These are phyloP conservation scores for Debaryomyces castellii DNA, from an alignment of 805 yeast genomes.

Conservation along the genomic window DNA sequence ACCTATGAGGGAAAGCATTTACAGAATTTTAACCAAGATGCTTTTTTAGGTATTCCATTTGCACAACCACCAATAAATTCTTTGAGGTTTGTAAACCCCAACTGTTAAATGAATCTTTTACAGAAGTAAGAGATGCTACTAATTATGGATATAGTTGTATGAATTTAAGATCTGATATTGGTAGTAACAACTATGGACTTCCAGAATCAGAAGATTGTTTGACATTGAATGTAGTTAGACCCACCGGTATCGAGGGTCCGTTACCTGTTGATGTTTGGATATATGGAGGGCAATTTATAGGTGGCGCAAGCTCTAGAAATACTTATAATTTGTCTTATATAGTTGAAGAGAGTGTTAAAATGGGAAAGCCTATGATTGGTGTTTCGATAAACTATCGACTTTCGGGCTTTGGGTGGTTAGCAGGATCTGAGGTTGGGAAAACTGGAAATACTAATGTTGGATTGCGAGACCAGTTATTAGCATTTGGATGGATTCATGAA, in stretches of 20 bases:
- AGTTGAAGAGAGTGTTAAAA: slow-evolving; percentile 6
- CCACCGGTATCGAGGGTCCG: slow-evolving; percentile 7
- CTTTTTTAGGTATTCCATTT: slow-evolving; percentile 21
- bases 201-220: slow-evolving; percentile 27
- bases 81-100: slow-evolving; percentile 21
- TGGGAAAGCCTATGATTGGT: slow-evolving; percentile 23
- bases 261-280: slow-evolving; percentile 32
- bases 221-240: slow-evolving; percentile 21
- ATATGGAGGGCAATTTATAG: slow-evolving; percentile 33
- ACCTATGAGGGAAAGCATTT: background rate
- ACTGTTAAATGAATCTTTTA: slow-evolving; percentile 11
- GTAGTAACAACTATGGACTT: slow-evolving; percentile 7
- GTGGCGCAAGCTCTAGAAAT: slow-evolving; percentile 12
- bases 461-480: slow-evolving; percentile 47
- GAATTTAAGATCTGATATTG: slow-evolving; percentile 1
- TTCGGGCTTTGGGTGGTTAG: slow-evolving; percentile 34
- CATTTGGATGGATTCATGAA: slow-evolving; percentile 45
- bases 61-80: slow-evolving; percentile 24
- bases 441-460: slow-evolving; percentile 35
- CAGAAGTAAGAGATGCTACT: slow-evolving; percentile 11
- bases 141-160: slow-evolving; percentile 20
- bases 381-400: slow-evolving; percentile 39
- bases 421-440: slow-evolving; percentile 16
- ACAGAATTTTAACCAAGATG: background rate
- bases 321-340: background rate